Percentiles rank a stretch among this genome's conserved stretches.
Evolutionary conservation across 805 yeast species (phyloP).

Genomic region (Wickerhamomyces ciferrii): DNA sequence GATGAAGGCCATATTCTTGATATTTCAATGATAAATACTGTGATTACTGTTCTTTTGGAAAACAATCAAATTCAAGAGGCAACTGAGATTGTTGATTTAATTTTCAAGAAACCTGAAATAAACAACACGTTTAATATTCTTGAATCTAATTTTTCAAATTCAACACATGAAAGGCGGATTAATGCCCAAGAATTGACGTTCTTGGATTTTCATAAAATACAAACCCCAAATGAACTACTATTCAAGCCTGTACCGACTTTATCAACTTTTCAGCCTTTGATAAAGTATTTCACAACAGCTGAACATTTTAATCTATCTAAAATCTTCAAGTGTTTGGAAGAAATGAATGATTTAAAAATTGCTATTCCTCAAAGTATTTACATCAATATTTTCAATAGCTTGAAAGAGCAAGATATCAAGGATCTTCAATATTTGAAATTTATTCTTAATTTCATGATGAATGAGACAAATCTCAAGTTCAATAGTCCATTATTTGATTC

Average conservation of each 20-base stretch:
- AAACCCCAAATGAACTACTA: constrained; percentile 1
- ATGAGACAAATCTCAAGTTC: background rate
- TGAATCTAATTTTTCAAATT: background rate
- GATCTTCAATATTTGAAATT: background rate
- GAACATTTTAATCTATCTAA: constrained; percentile 3
- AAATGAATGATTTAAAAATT: background rate
- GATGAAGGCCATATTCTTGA: constrained; percentile 8
- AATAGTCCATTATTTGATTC: background rate
- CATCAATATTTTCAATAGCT: background rate
- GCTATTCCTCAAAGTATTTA: background rate
- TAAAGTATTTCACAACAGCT: constrained; percentile 4
- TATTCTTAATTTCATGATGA: background rate
- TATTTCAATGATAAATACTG: background rate
- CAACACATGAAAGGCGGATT: constrained; percentile 2
- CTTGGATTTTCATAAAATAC: constrained; percentile 7
- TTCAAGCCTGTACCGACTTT: constrained; percentile 7
- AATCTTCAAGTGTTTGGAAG: constrained; percentile 2
- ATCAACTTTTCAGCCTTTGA: constrained; percentile 12
- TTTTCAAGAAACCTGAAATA: background rate
- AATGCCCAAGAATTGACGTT: constrained; percentile 4
- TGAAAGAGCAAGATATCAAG: background rate
- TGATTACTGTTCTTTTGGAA: background rate
- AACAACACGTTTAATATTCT: no score
- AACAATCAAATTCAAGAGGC: background rate
- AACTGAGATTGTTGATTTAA: background rate